These are phyloP conservation scores for Beauveria pseudobassiana DNA, from an alignment of 2,329 filamentous ascomycete species.

Conservation along the genomic window DNA sequence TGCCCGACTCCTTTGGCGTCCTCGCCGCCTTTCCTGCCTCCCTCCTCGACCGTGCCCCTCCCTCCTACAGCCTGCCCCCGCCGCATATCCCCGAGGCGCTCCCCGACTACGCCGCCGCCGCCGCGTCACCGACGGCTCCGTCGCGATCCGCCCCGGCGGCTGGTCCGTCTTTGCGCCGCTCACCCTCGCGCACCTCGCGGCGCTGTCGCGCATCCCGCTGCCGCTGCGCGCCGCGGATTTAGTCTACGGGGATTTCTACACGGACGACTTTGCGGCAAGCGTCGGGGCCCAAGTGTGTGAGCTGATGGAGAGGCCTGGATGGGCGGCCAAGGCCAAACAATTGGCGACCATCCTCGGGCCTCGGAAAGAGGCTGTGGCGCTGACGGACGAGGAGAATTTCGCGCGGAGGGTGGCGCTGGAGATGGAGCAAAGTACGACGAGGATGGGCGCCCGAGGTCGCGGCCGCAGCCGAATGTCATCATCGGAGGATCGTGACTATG, in stretches of 20 bases:
- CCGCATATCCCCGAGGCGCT: conserved; percentile 6
- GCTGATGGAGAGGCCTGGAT: background rate
- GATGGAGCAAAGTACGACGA: background rate
- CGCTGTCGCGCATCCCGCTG: conserved; percentile 14
- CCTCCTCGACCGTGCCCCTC: conserved; percentile 9
- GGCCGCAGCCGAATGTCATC: background rate
- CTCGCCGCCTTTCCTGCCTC: conserved; percentile 10
- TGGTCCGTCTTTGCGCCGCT: conserved; percentile 16
- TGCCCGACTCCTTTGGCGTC: conserved; percentile 12
- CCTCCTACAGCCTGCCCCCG: conserved; percentile 11
- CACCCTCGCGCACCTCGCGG: conserved; percentile 12
- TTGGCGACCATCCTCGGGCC: conserved; percentile 11
- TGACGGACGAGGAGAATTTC: conserved; percentile 3
- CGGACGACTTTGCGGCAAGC: conserved; percentile 7
- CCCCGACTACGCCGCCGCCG: conserved; percentile 16
- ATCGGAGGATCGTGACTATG: background rate
- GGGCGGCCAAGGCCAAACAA: conserved; percentile 2
- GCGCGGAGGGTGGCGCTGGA: conserved; percentile 1
- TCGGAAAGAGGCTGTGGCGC: background rate
- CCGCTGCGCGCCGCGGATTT: conserved; percentile 14
- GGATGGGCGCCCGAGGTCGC: background rate
- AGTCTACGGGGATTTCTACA: conserved; percentile 13
- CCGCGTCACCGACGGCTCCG: conserved; percentile 21
- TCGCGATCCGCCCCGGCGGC: conserved; percentile 12
- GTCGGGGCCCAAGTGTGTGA: conserved; percentile 9